Evolutionary conservation across 1,139 yeast species (phyloP), one percentile per base, ranked within the genome.

Genomic region (Kodamaea anthophila): DNA sequence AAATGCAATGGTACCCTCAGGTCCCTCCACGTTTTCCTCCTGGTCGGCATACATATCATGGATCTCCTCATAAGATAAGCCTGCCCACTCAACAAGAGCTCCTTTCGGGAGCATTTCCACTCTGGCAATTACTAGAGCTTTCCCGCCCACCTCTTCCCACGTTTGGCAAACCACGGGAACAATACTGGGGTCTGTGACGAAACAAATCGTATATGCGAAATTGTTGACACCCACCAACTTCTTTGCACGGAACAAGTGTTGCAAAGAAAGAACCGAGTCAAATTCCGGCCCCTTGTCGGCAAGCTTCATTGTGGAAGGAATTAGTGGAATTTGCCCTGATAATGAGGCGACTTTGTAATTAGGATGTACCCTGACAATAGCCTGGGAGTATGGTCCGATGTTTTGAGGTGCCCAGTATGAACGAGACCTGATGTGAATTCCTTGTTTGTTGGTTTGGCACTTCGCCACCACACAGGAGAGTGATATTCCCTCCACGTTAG

Each of bases 371-470:
- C 66, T 71, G 29, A 74, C 60, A 9, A 78, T 73, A 1, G 91
- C 74, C 53, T 91, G 98, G 0, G 98, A 88, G 51, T 91, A 91
- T 0, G 98, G 98, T 0, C 98, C 98, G 33, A 91, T 91, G 44
- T 91, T 91, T 26, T 94, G 93, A 0, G 98, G 98, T 0, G 96
- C 96, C 98, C 98, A 91, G 51, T 81, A 87, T 16, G 96, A 86
- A 35, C 91, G 66, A 1, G 97, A 86, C 44, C 91, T 86, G 4
- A 91, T 85, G 49, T 91, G 97, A 14, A 91, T 60, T 0, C 97
- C 96, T 13, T 31, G 34, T 23, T 59, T 59, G 41, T 77, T 76
- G 12, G 36, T 35, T 3, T 46, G 43, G 30, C 51, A 39, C 21
- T 50, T 47, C 5, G 70, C 51, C 2, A 68, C 65, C 4, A 68